Evolutionary conservation across 177 flowering plant species (phyloP).

Genomic region (Vitis hybrid): DNA sequence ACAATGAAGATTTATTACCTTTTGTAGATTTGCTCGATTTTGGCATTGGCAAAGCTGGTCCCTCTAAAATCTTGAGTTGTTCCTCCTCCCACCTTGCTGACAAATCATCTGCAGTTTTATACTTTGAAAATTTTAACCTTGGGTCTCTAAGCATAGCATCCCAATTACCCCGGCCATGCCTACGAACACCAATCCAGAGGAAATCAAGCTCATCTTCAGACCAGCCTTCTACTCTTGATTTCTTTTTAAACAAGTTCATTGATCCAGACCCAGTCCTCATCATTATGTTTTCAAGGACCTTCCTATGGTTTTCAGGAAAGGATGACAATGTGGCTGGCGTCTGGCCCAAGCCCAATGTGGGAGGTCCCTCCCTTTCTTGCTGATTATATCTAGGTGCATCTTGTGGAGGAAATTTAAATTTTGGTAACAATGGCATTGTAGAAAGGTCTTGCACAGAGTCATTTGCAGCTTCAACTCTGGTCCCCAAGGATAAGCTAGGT

Average conservation of each 20-base stretch:
- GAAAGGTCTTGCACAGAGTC: slow-evolving; percentile 41
- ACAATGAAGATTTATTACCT: slow-evolving; percentile 41
- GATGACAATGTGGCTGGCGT: slow-evolving; percentile 51
- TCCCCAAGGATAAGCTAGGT: slow-evolving; percentile 71
- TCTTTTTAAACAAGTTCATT: slow-evolving; percentile 47
- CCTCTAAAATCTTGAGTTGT: slow-evolving; percentile 63
- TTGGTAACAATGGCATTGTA: slow-evolving; percentile 67
- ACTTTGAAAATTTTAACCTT: slow-evolving; percentile 70
- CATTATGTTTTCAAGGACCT: slow-evolving; percentile 91
- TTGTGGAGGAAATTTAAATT: slow-evolving; percentile 48
- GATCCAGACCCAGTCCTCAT: slow-evolving; percentile 79
- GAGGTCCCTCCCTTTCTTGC: slow-evolving; percentile 48
- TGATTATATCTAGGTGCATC: slow-evolving; percentile 45
- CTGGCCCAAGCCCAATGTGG: slow-evolving; percentile 58
- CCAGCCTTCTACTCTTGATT: slow-evolving; percentile 69
- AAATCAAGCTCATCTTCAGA: slow-evolving; percentile 97
- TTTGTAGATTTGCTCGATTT: slow-evolving; percentile 37
- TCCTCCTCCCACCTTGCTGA: slow-evolving; percentile 85
- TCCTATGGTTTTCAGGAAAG: slow-evolving; percentile 83
- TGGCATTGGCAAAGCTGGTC: slow-evolving; percentile 29
- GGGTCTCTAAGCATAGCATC: slow-evolving; percentile 82
- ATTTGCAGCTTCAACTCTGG: slow-evolving; percentile 36
- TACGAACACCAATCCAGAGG: slow-evolving; percentile 97
- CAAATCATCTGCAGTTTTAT: slow-evolving; percentile 65
- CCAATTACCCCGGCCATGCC: slow-evolving; percentile 96